Evolutionary conservation across 805 yeast species (phyloP).

Genomic region (Candida ascalaphidarum): DNA sequence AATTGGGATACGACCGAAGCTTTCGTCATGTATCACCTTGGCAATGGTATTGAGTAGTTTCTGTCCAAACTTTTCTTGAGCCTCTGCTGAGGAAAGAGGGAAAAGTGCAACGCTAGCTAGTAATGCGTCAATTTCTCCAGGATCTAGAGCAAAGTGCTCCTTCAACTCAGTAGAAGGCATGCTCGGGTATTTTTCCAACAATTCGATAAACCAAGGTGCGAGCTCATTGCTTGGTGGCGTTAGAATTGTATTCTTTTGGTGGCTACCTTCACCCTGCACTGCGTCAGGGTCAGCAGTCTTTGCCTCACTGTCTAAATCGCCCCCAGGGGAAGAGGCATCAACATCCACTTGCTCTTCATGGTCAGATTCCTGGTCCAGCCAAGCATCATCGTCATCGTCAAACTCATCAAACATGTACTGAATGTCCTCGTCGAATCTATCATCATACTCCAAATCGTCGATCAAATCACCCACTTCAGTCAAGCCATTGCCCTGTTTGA

Average conservation of each 20-base stretch:
- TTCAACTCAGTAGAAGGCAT: no score
- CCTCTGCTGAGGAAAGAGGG: no score
- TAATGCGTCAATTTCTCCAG: no score
- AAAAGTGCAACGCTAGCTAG: no score
- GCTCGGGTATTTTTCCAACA: no score
- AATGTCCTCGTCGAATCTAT: slow-evolving; percentile 61
- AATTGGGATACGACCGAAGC: slow-evolving; percentile 4
- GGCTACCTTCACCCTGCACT: slow-evolving; percentile 10
- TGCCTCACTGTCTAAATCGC: slow-evolving; percentile 6
- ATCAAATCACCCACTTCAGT: slow-evolving; percentile 45
- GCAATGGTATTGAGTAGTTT: slow-evolving; percentile 42
- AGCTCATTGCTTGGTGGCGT: no score
- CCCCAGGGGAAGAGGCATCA: slow-evolving; percentile 1
- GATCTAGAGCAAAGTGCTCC: no score
- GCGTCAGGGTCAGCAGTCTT: slow-evolving; percentile 2
- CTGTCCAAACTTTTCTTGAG: slow-evolving; percentile 24
- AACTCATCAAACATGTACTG: slow-evolving; percentile 50
- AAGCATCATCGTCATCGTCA: no score
- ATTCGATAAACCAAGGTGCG: no score
- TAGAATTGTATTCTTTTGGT: no score
- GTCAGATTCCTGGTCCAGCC: slow-evolving; percentile 21
- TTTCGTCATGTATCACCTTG: slow-evolving; percentile 40
- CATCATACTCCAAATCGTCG: slow-evolving; percentile 50
- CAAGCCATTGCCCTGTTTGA: slow-evolving; percentile 11
- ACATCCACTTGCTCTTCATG: slow-evolving; percentile 9